Percentiles rank a stretch among this genome's conserved stretches.
These are phyloP conservation scores for Coniferiporia weirii DNA, from an alignment of 1,284 basidiomycete genomes.

Conservation along the genomic window DNA sequence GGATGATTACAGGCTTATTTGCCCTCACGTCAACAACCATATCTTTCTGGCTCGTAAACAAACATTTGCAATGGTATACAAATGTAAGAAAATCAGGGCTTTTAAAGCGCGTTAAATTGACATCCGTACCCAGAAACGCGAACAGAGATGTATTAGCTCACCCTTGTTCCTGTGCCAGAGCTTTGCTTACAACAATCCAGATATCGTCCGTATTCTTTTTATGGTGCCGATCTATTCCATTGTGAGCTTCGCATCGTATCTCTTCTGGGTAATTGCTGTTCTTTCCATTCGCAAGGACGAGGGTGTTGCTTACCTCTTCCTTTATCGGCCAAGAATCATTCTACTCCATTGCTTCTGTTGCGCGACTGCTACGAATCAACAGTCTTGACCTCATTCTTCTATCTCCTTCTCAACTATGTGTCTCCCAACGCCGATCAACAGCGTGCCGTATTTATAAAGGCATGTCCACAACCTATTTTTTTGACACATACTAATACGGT, in stretches of 20 bases:
- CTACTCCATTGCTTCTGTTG: conserved; percentile 57
- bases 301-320: conserved; percentile 10
- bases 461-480: neutral
- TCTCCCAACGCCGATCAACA: conserved; percentile 62
- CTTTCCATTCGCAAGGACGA: conserved; percentile 27
- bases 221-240: conserved; percentile 76
- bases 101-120: neutral
- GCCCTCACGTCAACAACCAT: conserved; percentile 46
- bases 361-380: conserved; percentile 68
- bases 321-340: conserved; percentile 44
- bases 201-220: conserved; percentile 69
- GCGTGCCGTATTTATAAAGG: conserved; percentile 52
- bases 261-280: conserved; percentile 56
- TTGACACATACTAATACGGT: neutral
- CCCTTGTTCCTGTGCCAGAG: conserved; percentile 13
- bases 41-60: conserved; percentile 69
- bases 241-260: conserved; percentile 62
- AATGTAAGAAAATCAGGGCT: conserved; percentile 39
- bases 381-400: conserved; percentile 73
- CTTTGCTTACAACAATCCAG: conserved; percentile 33
- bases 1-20: conserved; percentile 64
- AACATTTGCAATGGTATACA: conserved; percentile 70
- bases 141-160: conserved; percentile 50
- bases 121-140: conserved; percentile 44
- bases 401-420: conserved; percentile 68